Evolutionary conservation across 495 filamentous ascomycete genomes (phyloP), one percentile per base, ranked within the genome.

Genomic region (Trichoderma erinaceum): DNA sequence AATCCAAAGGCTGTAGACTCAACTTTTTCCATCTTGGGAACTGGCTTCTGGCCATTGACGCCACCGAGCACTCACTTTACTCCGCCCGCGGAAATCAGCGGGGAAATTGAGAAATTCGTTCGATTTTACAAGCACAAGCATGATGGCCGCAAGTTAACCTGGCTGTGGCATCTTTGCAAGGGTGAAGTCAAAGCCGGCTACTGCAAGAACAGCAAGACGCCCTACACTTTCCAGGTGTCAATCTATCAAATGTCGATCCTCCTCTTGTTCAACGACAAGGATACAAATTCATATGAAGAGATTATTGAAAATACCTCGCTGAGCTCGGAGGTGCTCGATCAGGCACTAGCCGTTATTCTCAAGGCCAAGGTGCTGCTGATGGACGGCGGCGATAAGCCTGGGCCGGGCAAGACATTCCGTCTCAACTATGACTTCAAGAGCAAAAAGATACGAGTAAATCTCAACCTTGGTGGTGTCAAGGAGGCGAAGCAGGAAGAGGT

Each of bases 81-180:
- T 66, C 91, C 93, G 16, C 96, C 95, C 11, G 81, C 88, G 4
- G 89, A 92, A 71, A 92, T 99, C 68, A 84, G 89, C 71, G 88
- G 90, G 71, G 94, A 95, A 10, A 90, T 92, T 73, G 92, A 96
- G 68, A 87, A 88, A 12, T 99, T 99, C 78, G 83, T 89, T 52
- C 88, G 85, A 64, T 99, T 96, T 76, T 99, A 99, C 79, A 89
- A 88, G 77, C 87, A 92, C 76, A 99, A 98, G 83, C 95, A 99
- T 75, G 94, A 86, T 68, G 95, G 95, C 52, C 90, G 95, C 66
- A 99, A 97, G 80, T 84, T 99, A 29, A 96, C 93, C 23, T 99
- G 95, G 95, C 79, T 99, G 32, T 99, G 95, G 95, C 92, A 98
- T 75, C 82, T 98, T 27, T 98, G 92, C 83, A 99, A 98, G 79